phyloP scores from a whole-genome alignment of 306 rosid species.

The Prunus mume region DNA sequence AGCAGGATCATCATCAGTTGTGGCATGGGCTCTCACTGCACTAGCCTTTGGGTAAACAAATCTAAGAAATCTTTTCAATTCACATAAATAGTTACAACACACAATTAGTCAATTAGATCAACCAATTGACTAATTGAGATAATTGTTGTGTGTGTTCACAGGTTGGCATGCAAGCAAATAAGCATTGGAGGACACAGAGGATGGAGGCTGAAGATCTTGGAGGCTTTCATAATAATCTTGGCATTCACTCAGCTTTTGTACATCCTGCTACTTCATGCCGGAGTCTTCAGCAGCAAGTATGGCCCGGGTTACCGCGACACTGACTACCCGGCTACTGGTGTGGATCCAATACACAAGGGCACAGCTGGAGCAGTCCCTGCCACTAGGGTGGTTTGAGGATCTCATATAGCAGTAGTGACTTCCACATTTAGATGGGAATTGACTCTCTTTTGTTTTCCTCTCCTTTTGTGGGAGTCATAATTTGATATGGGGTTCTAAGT shows the following conservation, averaged over 20 bases:
- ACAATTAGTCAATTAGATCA: neutral
- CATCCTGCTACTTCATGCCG: conserved; percentile 67
- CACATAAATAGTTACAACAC: neutral
- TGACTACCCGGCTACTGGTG: conserved; percentile 40
- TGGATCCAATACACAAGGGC: conserved; percentile 59
- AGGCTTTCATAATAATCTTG: conserved; percentile 70
- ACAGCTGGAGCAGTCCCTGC: conserved; percentile 29
- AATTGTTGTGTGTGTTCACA: conserved; percentile 10
- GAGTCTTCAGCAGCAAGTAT: conserved; percentile 67
- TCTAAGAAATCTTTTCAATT: neutral
- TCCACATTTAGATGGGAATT: neutral
- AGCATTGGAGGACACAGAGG: conserved; percentile 80
- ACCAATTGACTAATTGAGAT: neutral
- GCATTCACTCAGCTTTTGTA: conserved; percentile 72
- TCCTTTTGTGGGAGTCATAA: neutral
- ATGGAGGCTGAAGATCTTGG: conserved; percentile 76
- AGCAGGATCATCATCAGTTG: conserved; percentile 55
- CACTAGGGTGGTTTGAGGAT: conserved; percentile 32
- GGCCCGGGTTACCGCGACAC: conserved; percentile 84
- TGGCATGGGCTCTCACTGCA: conserved; percentile 84
- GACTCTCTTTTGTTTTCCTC: neutral
- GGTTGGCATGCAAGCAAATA: conserved; percentile 87
- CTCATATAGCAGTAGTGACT: neutral
- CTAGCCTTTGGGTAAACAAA: conserved; percentile 27
- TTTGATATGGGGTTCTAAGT: neutral